Evolutionary conservation across 225 moss, liverwort and hornwort species (phyloP).

Genomic region (Pseudoscleropodium purum): DNA sequence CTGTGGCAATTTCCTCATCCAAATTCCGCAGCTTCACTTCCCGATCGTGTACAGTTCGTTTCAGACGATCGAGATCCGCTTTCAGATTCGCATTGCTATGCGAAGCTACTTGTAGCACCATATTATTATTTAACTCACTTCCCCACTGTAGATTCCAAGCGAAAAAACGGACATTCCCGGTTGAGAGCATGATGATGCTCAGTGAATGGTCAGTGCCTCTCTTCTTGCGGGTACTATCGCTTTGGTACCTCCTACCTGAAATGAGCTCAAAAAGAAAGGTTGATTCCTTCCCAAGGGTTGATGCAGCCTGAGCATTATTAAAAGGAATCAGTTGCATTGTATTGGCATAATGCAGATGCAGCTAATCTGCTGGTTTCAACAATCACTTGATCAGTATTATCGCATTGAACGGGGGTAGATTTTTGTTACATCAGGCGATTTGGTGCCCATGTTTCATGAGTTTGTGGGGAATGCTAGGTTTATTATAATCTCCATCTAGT

Average conservation of each 20-base stretch:
- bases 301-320: background rate
- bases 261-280: background rate
- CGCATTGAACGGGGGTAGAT: background rate
- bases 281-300: background rate
- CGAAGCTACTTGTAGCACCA: background rate
- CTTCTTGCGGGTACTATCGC: too few relatives aligned
- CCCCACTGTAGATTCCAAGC: background rate
- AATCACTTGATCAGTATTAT: background rate
- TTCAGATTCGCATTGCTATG: slow-evolving; percentile 5
- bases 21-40: slow-evolving; percentile 22
- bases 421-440: background rate
- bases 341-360: background rate
- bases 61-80: slow-evolving; percentile 14
- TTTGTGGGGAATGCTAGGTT: background rate
- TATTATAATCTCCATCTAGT: too few relatives aligned
- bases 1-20: slow-evolving; percentile 9
- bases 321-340: background rate
- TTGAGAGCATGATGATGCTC: background rate
- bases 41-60: slow-evolving; percentile 17
- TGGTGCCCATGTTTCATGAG: background rate
- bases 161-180: background rate
- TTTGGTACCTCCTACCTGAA: background rate
- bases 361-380: background rate
- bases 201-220: background rate
- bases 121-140: background rate